phyloP scores from a whole-genome alignment of 202 grass and related monocot species.

The Elaeis oleifera region DNA sequence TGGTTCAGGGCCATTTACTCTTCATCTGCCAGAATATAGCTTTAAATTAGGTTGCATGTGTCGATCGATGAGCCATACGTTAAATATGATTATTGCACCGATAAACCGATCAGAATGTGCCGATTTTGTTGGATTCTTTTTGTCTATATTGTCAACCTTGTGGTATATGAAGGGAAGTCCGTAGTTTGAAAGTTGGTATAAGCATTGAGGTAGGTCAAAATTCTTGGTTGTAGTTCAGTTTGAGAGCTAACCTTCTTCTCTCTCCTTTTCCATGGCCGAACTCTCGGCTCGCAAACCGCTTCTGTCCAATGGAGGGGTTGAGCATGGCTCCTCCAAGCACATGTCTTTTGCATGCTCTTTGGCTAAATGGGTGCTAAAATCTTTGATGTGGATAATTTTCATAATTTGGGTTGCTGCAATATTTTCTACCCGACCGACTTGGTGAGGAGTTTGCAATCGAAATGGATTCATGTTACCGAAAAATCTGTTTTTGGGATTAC shows the following conservation, averaged over 20 bases:
- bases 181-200: neutral
- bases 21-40: no score
- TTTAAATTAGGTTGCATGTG: no score
- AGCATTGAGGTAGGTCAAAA: neutral
- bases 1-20: no score
- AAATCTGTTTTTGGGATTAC: conserved; percentile 53
- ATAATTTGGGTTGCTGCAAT: conserved; percentile 54
- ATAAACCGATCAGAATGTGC: no score
- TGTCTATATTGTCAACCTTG: no score
- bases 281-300: conserved; percentile 45
- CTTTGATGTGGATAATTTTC: conserved; percentile 68
- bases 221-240: neutral
- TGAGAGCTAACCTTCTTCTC: neutral
- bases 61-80: no score
- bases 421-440: conserved; percentile 56
- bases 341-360: conserved; percentile 29
- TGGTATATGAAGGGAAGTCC: no score
- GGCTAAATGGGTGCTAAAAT: conserved; percentile 51
- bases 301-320: conserved; percentile 26
- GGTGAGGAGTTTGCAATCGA: conserved; percentile 19
- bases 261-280: conserved; percentile 3
- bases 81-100: no score
- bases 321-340: conserved; percentile 24
- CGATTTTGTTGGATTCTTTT: no score
- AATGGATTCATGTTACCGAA: conserved; percentile 19